Conservation (phyloP, 129 eudicot species). For the Helianthus annuus region HanXRQr2.0-SUNRISE NC_035443.2:14553037-14553536, state of each 20-base stretch:
- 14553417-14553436: background rate
- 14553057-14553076: slow-evolving; percentile 1
- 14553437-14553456: background rate
- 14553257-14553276: slow-evolving; percentile 13
- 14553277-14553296: background rate
- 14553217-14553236: background rate
- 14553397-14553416: slow-evolving; percentile 23
- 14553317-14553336: background rate
- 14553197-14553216: background rate
- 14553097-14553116: slow-evolving; percentile 18
- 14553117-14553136: slow-evolving; percentile 19
- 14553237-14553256: background rate
- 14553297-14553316: slow-evolving; percentile 6
- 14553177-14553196: slow-evolving; percentile 17
- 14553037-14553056: slow-evolving; percentile 12
- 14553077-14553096: background rate
- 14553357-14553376: background rate
- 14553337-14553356: background rate
- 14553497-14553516: background rate
- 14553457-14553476: slow-evolving; percentile 24
- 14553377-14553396: background rate
- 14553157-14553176: slow-evolving; percentile 18
- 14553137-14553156: slow-evolving; percentile 13
- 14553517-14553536: slow-evolving; percentile 4
- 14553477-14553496: slow-evolving; percentile 16